These are phyloP conservation scores for Zychaea mexicana DNA, from an alignment of 371 early-diverging fungal species.

Conservation along the genomic window DNA sequence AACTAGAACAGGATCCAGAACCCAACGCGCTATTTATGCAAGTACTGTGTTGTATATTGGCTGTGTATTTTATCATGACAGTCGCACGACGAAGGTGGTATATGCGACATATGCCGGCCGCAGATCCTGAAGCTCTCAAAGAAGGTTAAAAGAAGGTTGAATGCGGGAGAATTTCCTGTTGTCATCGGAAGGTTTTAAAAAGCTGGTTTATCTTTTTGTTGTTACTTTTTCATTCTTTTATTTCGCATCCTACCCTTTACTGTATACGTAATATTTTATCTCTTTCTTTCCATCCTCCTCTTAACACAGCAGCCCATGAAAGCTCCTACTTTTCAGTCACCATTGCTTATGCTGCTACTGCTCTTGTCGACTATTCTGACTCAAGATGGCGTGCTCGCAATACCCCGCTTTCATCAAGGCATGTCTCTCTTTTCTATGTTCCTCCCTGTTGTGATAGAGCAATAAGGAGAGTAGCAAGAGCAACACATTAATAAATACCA, in stretches of 20 bases:
- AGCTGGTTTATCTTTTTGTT: constrained; percentile 1
- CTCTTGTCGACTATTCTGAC: neutral
- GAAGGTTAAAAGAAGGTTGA: neutral
- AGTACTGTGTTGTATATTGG: constrained; percentile 21
- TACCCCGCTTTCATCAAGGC: constrained; percentile 23
- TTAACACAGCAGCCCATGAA: constrained; percentile 15
- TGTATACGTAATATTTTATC: neutral
- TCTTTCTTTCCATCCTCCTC: constrained; percentile 1
- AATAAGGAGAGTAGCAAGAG: neutral
- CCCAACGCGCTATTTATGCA: constrained; percentile 31
- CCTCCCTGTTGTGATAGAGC: neutral
- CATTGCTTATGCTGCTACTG: constrained; percentile 1
- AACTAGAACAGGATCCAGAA: constrained; percentile 10
- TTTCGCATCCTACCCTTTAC: neutral
- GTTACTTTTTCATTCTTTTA: constrained; percentile 1
- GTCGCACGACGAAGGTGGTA: constrained; percentile 16
- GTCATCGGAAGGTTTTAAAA: constrained; percentile 2
- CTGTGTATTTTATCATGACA: constrained; percentile 31
- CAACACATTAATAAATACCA: neutral
- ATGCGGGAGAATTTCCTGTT: neutral
- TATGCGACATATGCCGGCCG: neutral
- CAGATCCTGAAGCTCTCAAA: neutral
- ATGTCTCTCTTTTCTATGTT: neutral
- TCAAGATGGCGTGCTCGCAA: constrained; percentile 9
- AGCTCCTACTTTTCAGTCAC: constrained; percentile 11